Evolutionary conservation across 2,329 filamentous ascomycete species (phyloP).

Genomic region (Aspergillus quadrilineatus): DNA sequence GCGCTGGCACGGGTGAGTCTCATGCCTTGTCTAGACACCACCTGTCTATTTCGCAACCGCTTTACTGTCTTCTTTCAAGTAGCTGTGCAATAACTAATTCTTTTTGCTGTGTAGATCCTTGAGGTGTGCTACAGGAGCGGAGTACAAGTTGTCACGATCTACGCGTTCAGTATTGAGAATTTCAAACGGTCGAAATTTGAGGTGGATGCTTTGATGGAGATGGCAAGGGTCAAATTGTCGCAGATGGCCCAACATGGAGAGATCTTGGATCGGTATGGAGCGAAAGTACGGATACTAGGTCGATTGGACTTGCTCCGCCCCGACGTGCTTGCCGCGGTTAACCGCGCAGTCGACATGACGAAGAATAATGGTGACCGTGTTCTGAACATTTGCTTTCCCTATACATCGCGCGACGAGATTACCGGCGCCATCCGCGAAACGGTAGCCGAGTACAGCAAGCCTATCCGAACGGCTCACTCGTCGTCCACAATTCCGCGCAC

Average conservation of each 20-base stretch:
- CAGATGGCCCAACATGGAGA: slow-evolving; percentile 93
- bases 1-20: slow-evolving; percentile 75
- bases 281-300: slow-evolving; percentile 79
- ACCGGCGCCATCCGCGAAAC: slow-evolving; percentile 84
- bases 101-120: slow-evolving; percentile 62
- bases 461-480: slow-evolving; percentile 51
- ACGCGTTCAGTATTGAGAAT: slow-evolving; percentile 98
- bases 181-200: slow-evolving; percentile 97
- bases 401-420: slow-evolving; percentile 94
- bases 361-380: slow-evolving; percentile 76
- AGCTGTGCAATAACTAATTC: slow-evolving; percentile 3
- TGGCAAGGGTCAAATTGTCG: slow-evolving; percentile 91
- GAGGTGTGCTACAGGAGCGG: slow-evolving; percentile 98
- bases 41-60: not conserved
- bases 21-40: not conserved
- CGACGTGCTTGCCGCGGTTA: slow-evolving; percentile 85
- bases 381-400: slow-evolving; percentile 96
- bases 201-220: slow-evolving; percentile 94
- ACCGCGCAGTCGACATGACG: slow-evolving; percentile 81
- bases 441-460: slow-evolving; percentile 79
- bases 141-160: slow-evolving; percentile 94
- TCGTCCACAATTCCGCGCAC: slow-evolving; percentile 48
- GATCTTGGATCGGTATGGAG: slow-evolving; percentile 87
- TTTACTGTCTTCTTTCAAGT: not conserved
- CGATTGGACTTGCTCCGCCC: slow-evolving; percentile 78